A percentile compares a stretch with the other conserved stretches of the same genome.
phyloP scores from a whole-genome alignment of 2,329 filamentous ascomycete genomes.

The Chaetomium globosum region DNA sequence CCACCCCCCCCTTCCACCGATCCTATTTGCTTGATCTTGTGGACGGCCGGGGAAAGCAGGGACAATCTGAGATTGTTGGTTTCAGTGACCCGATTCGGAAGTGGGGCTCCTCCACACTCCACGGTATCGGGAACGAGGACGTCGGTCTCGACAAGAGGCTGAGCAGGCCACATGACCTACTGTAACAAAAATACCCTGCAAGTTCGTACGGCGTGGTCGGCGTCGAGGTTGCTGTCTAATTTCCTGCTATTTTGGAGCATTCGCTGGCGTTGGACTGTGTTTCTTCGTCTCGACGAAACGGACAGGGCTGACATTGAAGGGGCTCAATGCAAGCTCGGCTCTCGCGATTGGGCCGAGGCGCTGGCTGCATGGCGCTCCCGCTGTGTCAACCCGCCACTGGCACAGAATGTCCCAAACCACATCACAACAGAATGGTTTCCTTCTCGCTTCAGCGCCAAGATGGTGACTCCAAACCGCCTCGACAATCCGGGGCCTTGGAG shows the following conservation, averaged over 20 bases:
- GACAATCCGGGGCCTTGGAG: slow-evolving; percentile 30
- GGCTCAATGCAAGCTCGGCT: slow-evolving; percentile 3
- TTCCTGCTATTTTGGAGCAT: slow-evolving; percentile 15
- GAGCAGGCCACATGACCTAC: slow-evolving; percentile 27
- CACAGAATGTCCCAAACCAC: slow-evolving; percentile 2
- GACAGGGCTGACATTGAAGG: slow-evolving; percentile 17
- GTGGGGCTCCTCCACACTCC: slow-evolving; percentile 18
- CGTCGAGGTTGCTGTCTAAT: not conserved
- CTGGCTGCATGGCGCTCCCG: slow-evolving; percentile 7
- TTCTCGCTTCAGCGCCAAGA: slow-evolving; percentile 21
- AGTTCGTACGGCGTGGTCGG: not conserved
- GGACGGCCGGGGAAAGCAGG: slow-evolving; percentile 27
- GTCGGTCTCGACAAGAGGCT: slow-evolving; percentile 9
- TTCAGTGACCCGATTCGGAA: slow-evolving; percentile 21
- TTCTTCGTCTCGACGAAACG: not conserved
- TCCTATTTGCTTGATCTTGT: not conserved
- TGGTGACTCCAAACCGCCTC: slow-evolving; percentile 6
- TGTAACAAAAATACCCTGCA: slow-evolving; percentile 1
- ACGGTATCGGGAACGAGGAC: not conserved
- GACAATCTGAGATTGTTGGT: slow-evolving; percentile 23
- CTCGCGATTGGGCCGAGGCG: slow-evolving; percentile 14
- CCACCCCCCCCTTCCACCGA: not conserved
- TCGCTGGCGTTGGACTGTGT: not conserved
- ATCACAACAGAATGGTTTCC: slow-evolving; percentile 4
- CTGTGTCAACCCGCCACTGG: slow-evolving; percentile 12